phyloP scores from a whole-genome alignment of 768 basidiomycete species.

The Agaricus sinodeliciosus region DNA sequence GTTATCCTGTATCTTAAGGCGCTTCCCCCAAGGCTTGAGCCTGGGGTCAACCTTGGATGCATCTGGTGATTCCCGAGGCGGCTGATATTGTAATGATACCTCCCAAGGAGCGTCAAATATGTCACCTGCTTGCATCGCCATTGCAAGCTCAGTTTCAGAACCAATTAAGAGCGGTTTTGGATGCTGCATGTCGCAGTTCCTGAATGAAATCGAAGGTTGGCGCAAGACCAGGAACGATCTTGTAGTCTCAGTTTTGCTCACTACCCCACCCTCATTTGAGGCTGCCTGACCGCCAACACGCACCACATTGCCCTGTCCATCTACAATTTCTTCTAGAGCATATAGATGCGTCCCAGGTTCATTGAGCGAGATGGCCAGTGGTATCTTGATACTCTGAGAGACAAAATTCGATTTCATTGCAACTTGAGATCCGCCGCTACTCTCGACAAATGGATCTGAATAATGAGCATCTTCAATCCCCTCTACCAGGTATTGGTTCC shows the following conservation, averaged over 20 bases:
- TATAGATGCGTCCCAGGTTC: slow-evolving; percentile 65
- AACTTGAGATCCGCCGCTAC: slow-evolving; percentile 7
- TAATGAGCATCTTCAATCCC: slow-evolving; percentile 64
- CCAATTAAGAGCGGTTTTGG: slow-evolving; percentile 70
- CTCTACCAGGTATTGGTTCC: slow-evolving; percentile 73
- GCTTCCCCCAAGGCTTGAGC: slow-evolving; percentile 59
- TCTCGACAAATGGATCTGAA: slow-evolving; percentile 18
- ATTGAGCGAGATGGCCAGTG: slow-evolving; percentile 58
- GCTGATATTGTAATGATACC: slow-evolving; percentile 55
- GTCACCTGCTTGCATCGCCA: slow-evolving; percentile 51
- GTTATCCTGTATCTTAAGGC: slow-evolving; percentile 41
- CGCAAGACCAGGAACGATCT: slow-evolving; percentile 66
- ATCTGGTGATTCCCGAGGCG: slow-evolving; percentile 29
- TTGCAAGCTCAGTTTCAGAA: slow-evolving; percentile 47
- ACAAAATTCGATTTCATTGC: slow-evolving; percentile 13
- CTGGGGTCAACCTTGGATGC: slow-evolving; percentile 29
- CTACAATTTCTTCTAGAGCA: slow-evolving; percentile 75
- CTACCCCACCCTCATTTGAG: slow-evolving; percentile 16
- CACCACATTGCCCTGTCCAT: slow-evolving; percentile 75
- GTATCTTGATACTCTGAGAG: slow-evolving; percentile 59
- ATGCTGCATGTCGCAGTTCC: slow-evolving; percentile 61
- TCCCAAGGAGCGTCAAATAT: slow-evolving; percentile 65
- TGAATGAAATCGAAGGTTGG: slow-evolving; percentile 68
- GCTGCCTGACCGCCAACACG: slow-evolving; percentile 30
- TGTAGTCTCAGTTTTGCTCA: slow-evolving; percentile 37